These are phyloP conservation scores for Aspergillus caelatus DNA, from an alignment of 2,329 filamentous ascomycete species.

Conservation along the genomic window DNA sequence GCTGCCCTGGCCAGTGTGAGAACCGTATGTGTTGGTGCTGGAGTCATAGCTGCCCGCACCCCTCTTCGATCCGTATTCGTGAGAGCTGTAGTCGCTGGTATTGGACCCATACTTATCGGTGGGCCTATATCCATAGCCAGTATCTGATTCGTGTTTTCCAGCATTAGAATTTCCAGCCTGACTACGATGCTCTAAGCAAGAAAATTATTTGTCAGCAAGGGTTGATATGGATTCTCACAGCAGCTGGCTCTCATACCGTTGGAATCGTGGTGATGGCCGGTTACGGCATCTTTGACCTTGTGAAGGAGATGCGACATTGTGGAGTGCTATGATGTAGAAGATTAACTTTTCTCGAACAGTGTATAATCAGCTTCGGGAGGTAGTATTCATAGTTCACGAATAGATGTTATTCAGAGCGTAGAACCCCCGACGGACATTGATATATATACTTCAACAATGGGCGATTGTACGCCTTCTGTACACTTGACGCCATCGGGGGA, in stretches of 20 bases:
- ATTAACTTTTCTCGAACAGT: neutral
- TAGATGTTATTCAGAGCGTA: neutral
- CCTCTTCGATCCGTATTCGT: neutral
- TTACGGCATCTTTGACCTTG: constrained; percentile 53
- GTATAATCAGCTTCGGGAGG: neutral
- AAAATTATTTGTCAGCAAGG: neutral
- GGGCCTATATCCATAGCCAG: constrained; percentile 12
- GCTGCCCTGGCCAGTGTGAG: constrained; percentile 11
- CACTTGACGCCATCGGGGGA: neutral
- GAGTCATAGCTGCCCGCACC: constrained; percentile 11
- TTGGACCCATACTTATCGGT: constrained; percentile 9
- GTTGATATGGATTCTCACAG: neutral
- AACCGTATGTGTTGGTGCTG: constrained; percentile 5
- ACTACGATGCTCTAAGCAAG: neutral
- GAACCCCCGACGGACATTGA: neutral
- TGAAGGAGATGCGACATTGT: constrained; percentile 50
- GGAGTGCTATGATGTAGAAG: neutral
- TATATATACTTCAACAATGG: neutral
- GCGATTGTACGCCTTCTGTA: neutral
- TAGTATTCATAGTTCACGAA: neutral
- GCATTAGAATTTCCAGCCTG: neutral
- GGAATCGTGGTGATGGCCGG: constrained; percentile 31
- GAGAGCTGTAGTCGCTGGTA: constrained; percentile 3
- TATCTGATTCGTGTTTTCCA: neutral
- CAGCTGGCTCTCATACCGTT: constrained; percentile 16